Percentiles rank a stretch among this genome's conserved stretches.
Evolutionary conservation across 768 basidiomycete species (phyloP).

Genomic region (Leccinum uliginosum): DNA sequence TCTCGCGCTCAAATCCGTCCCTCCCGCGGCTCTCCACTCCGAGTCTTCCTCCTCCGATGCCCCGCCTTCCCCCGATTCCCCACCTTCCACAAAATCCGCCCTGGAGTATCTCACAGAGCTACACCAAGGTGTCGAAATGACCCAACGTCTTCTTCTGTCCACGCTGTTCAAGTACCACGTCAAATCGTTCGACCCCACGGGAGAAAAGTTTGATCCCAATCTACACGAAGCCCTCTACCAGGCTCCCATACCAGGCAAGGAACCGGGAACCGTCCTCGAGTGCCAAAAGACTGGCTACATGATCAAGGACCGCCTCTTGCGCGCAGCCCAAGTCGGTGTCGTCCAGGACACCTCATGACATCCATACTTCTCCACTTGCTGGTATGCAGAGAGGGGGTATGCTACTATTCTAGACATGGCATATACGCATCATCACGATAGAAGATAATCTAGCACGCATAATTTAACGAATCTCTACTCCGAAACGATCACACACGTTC

Average conservation of each 20-base stretch:
- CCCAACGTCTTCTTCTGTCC: constrained; percentile 83
- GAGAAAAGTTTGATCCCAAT: constrained; percentile 94
- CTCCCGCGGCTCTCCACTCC: constrained; percentile 39
- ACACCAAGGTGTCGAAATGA: constrained; percentile 85
- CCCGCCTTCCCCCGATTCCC: constrained; percentile 24
- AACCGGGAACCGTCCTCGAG: constrained; percentile 86
- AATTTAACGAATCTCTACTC: constrained; percentile 85
- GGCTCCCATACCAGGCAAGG: constrained; percentile 84
- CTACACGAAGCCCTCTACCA: constrained; percentile 93
- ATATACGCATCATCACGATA: constrained; percentile 28
- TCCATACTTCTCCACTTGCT: background rate
- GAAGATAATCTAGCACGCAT: constrained; percentile 36
- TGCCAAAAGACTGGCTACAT: constrained; percentile 89
- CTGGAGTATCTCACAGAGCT: constrained; percentile 64
- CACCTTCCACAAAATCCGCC: constrained; percentile 45
- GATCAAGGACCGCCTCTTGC: constrained; percentile 89
- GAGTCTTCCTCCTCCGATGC: constrained; percentile 13
- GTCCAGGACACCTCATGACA: constrained; percentile 59
- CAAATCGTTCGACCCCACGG: constrained; percentile 86
- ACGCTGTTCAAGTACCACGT: constrained; percentile 91
- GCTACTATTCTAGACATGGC: constrained; percentile 27
- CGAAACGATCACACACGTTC: constrained; percentile 54
- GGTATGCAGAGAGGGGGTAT: constrained; percentile 9
- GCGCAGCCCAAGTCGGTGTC: constrained; percentile 96
- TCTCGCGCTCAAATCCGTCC: constrained; percentile 80